A percentile compares a stretch with the other conserved stretches of the same genome.
Evolutionary conservation across 352 stramenopile species (phyloP).

Genomic region (Globisporangium iwayamae): DNA sequence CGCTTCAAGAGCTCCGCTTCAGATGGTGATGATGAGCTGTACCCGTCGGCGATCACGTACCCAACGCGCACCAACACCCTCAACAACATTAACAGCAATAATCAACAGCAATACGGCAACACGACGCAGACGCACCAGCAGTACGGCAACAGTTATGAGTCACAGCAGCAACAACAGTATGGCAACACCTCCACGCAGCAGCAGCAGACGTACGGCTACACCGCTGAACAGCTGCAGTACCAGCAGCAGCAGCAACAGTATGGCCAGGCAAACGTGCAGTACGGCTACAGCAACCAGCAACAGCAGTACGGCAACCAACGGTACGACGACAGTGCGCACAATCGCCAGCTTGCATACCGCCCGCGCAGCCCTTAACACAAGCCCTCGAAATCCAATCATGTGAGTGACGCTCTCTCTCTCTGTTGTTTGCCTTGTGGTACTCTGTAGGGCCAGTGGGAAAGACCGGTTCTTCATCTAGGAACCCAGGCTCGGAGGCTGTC

Average conservation of each 20-base stretch:
- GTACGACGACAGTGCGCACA: conserved; percentile 6
- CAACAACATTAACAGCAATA: background rate
- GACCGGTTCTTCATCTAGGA: conserved; percentile 9
- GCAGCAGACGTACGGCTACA: conserved; percentile 9
- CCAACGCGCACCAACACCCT: conserved; percentile 6
- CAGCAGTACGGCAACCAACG: conserved; percentile 14
- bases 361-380: conserved; percentile 1
- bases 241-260: conserved; percentile 10
- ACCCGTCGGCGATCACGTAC: conserved; percentile 1
- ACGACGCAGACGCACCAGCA: conserved; percentile 22
- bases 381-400: background rate
- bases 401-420: background rate
- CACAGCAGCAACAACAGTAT: conserved; percentile 15
- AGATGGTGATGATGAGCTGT: conserved; percentile 20
- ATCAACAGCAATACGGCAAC: background rate
- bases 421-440: background rate
- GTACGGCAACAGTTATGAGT: conserved; percentile 17
- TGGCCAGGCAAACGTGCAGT: background rate
- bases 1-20: conserved; percentile 29
- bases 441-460: conserved; percentile 2
- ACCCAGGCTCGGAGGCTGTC: background rate
- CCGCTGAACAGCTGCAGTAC: conserved; percentile 11
- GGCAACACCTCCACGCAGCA: conserved; percentile 6
- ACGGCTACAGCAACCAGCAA: conserved; percentile 3
- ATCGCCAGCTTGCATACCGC: background rate